A percentile compares a stretch with the other conserved stretches of the same genome.
Evolutionary conservation across 176 grass and related monocot species (phyloP).

Genomic region (Secale cereale): DNA sequence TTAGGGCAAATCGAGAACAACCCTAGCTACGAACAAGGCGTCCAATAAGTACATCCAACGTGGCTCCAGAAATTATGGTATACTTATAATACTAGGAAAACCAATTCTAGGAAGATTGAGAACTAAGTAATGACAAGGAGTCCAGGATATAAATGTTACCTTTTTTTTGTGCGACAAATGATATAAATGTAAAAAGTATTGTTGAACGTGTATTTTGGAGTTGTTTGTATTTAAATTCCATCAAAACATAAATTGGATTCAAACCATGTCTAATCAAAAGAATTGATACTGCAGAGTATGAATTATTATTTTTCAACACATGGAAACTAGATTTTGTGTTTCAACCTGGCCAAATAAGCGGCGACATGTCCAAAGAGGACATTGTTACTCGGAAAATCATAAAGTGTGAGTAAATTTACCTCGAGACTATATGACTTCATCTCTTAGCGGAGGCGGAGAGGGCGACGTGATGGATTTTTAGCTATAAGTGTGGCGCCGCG

Average conservation of each 20-base stretch:
- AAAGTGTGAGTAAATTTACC: background rate
- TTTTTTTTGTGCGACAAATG: too few species aligned
- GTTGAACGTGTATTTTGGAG: background rate
- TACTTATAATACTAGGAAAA: background rate
- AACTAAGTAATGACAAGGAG: background rate
- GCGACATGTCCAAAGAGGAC: background rate
- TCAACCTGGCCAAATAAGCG: background rate
- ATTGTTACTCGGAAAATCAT: background rate
- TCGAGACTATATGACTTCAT: slow-evolving; percentile 29
- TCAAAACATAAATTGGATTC: background rate
- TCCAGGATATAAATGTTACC: background rate
- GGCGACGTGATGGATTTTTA: background rate
- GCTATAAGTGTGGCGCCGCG: background rate
- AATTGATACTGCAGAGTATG: too few species aligned
- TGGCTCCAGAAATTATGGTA: background rate
- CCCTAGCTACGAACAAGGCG: background rate
- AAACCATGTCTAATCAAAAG: background rate
- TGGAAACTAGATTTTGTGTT: too few species aligned
- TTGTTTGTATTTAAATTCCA: background rate
- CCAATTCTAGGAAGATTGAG: background rate
- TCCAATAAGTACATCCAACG: background rate
- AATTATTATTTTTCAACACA: too few species aligned
- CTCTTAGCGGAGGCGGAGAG: background rate
- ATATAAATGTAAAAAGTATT: too few species aligned
- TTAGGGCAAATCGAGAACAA: background rate